Percentiles rank a stretch among this genome's conserved stretches.
phyloP scores from a whole-genome alignment of 345 rosid genomes.

The Acer saccharum region DNA sequence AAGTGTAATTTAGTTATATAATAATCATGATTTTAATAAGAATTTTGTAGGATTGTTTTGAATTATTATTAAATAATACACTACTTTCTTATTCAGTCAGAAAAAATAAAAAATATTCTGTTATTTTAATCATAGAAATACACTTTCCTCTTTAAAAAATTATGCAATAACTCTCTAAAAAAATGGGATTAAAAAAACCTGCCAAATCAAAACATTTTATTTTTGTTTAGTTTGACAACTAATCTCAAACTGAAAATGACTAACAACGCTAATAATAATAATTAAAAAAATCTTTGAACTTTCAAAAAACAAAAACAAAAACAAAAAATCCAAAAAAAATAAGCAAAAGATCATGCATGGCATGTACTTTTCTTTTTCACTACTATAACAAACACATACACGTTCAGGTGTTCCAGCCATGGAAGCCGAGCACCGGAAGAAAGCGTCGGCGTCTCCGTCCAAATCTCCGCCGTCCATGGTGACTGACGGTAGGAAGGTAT shows the following conservation, averaged over 20 bases:
- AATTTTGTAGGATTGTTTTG: too few relatives aligned
- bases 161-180: too few relatives aligned
- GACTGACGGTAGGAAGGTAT: constrained; percentile 63
- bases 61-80: too few relatives aligned
- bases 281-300: background rate
- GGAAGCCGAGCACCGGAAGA: constrained; percentile 64
- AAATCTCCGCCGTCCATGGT: background rate
- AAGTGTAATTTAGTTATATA: too few relatives aligned
- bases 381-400: constrained; percentile 32
- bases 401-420: constrained; percentile 67
- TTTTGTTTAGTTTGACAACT: too few relatives aligned
- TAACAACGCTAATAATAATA: background rate
- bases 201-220: background rate
- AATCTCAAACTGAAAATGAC: background rate
- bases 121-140: too few relatives aligned
- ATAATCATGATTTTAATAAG: too few relatives aligned
- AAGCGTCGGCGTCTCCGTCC: constrained; percentile 28
- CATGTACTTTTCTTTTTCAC: background rate
- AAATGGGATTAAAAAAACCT: too few relatives aligned
- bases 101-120: too few relatives aligned
- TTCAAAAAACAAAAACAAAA: background rate
- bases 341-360: background rate
- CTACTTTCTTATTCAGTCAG: too few relatives aligned
- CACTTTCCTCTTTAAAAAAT: too few relatives aligned
- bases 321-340: background rate